A percentile compares a stretch with the other conserved stretches of the same genome.
These are phyloP conservation scores for Tylopilus vinaceipallidus DNA, from an alignment of 768 basidiomycete species.

Conservation along the genomic window DNA sequence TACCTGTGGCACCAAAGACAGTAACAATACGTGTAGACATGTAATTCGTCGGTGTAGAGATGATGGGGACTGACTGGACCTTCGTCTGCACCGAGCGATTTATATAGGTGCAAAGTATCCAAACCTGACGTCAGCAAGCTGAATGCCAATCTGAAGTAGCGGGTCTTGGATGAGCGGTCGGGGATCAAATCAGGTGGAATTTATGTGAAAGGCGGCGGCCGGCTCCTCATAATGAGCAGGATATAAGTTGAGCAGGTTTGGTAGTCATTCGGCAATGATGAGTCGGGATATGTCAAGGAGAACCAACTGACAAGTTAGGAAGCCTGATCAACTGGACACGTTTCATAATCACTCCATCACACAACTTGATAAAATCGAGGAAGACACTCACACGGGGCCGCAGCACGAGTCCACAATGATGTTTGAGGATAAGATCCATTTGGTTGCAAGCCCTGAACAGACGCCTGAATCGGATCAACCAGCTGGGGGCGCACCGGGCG, in stretches of 20 bases:
- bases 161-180: no score
- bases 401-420: background rate
- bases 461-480: background rate
- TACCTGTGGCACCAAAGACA: constrained; percentile 38
- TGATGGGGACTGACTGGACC: background rate
- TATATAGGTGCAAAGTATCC: background rate
- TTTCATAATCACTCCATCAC: no score
- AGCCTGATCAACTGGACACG: no score
- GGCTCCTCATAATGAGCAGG: no score
- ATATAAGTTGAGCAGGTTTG: no score
- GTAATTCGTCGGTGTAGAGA: background rate
- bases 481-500: background rate
- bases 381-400: background rate
- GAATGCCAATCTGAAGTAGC: no score
- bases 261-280: no score
- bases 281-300: no score
- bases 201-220: no score
- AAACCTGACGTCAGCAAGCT: background rate
- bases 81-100: background rate
- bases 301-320: background rate
- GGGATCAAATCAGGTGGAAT: no score
- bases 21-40: constrained; percentile 26
- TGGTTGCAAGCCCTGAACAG: background rate
- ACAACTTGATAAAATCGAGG: background rate
- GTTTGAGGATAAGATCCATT: background rate